Evolutionary conservation across 768 basidiomycete genomes (phyloP).

Genomic region (Coprinellus micaceus): DNA sequence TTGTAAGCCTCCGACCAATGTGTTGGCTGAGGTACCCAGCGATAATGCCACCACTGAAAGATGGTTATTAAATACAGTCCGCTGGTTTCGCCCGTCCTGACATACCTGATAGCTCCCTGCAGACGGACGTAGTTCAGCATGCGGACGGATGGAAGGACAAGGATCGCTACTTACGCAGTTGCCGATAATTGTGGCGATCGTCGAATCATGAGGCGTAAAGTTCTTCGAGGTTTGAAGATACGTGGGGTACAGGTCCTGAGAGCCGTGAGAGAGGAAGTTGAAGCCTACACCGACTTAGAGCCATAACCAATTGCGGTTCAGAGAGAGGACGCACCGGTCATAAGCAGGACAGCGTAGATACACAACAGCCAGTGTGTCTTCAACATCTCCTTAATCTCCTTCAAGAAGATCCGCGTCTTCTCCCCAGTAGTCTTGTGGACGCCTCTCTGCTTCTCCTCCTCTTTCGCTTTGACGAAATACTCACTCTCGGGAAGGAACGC

Average conservation of each 20-base stretch:
- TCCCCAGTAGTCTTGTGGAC: constrained; percentile 37
- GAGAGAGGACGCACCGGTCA: constrained; percentile 47
- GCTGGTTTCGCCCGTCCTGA: not conserved
- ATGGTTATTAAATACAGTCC: not conserved
- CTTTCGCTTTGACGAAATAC: constrained; percentile 64
- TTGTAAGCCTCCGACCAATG: constrained; percentile 79
- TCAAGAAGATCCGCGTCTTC: constrained; percentile 70
- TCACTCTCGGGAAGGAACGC: constrained; percentile 73
- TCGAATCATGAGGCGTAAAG: constrained; percentile 54
- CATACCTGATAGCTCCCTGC: constrained; percentile 38
- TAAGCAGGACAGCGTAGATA: constrained; percentile 79
- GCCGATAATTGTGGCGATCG: constrained; percentile 78
- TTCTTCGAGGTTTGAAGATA: constrained; percentile 64
- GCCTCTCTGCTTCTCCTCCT: constrained; percentile 54
- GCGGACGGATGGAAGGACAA: not conserved
- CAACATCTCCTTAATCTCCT: constrained; percentile 72
- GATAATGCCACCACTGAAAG: constrained; percentile 57
- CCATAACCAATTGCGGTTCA: not conserved
- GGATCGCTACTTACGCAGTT: constrained; percentile 45
- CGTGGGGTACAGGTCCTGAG: constrained; percentile 78
- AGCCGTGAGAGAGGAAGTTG: constrained; percentile 77
- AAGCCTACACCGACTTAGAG: constrained; percentile 41
- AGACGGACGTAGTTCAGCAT: too few species aligned
- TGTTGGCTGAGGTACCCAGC: constrained; percentile 75
- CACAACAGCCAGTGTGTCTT: constrained; percentile 78